phyloP scores from a whole-genome alignment of 2,329 filamentous ascomycete species.

The Thermothelomyces thermophilus region DNA sequence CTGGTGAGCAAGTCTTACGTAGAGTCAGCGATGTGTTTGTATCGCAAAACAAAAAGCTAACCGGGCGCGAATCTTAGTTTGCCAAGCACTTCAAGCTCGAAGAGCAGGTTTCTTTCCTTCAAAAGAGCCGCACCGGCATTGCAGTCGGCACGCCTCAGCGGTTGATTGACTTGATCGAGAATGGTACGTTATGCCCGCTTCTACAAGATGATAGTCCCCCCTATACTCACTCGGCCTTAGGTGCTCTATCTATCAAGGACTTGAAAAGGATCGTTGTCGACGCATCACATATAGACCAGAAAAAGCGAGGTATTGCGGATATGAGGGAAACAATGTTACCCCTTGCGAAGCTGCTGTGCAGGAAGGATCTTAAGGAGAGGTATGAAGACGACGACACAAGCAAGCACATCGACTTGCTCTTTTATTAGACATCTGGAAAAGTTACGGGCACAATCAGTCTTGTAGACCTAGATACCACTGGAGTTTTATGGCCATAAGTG shows the following conservation, averaged over 20 bases:
- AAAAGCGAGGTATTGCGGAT: slow-evolving; percentile 88
- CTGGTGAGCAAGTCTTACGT: slow-evolving; percentile 47
- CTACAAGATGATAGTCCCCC: not conserved
- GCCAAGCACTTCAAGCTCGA: slow-evolving; percentile 96
- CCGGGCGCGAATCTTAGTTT: slow-evolving; percentile 45
- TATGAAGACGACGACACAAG: slow-evolving; percentile 49
- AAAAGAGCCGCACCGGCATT: slow-evolving; percentile 66
- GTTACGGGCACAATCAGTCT: not conserved
- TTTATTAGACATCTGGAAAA: slow-evolving; percentile 42
- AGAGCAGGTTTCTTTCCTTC: slow-evolving; percentile 72
- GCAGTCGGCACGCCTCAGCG: slow-evolving; percentile 85
- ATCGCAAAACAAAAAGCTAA: not conserved
- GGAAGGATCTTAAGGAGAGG: slow-evolving; percentile 62
- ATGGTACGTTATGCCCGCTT: slow-evolving; percentile 48
- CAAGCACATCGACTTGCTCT: slow-evolving; percentile 54
- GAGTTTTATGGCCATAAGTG: not conserved
- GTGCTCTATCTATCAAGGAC: slow-evolving; percentile 62
- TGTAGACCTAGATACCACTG: slow-evolving; percentile 8
- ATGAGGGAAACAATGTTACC: slow-evolving; percentile 90
- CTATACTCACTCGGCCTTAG: slow-evolving; percentile 32
- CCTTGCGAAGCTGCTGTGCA: slow-evolving; percentile 66
- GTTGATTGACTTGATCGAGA: slow-evolving; percentile 73
- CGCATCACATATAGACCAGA: slow-evolving; percentile 87
- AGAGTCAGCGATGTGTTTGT: not conserved
- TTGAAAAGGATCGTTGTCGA: slow-evolving; percentile 80